phyloP scores from a whole-genome alignment of 2,329 filamentous ascomycete species.

The Pseudopyricularia cyperi region DNA sequence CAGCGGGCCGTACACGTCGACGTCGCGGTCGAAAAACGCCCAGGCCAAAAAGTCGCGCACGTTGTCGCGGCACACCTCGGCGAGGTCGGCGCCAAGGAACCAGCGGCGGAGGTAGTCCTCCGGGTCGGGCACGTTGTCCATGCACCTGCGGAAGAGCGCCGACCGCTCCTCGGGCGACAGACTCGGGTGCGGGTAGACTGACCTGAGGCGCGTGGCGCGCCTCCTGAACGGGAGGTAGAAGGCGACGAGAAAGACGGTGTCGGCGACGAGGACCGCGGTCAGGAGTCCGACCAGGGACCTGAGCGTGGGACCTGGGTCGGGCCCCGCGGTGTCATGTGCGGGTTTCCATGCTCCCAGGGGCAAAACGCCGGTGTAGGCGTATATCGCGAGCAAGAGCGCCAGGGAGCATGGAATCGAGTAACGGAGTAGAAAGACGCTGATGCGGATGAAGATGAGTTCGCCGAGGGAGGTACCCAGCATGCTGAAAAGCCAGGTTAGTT shows the following conservation, averaged over 20 bases:
- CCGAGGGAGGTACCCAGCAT: slow-evolving; percentile 18
- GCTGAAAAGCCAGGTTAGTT: neutral
- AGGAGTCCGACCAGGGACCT: slow-evolving; percentile 5
- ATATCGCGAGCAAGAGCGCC: slow-evolving; percentile 13
- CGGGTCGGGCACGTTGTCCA: slow-evolving; percentile 38
- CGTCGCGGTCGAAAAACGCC: slow-evolving; percentile 45
- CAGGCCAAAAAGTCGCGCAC: slow-evolving; percentile 53
- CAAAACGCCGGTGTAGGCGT: neutral
- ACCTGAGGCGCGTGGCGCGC: slow-evolving; percentile 21
- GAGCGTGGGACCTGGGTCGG: neutral
- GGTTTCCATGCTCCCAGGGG: neutral
- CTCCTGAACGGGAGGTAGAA: slow-evolving; percentile 29
- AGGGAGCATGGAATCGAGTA: slow-evolving; percentile 28
- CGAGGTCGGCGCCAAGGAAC: slow-evolving; percentile 47
- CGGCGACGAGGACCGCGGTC: slow-evolving; percentile 20
- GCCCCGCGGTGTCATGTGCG: slow-evolving; percentile 1
- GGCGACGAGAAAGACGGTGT: slow-evolving; percentile 26
- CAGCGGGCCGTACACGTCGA: slow-evolving; percentile 12
- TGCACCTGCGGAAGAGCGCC: slow-evolving; percentile 42
- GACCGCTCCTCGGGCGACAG: slow-evolving; percentile 33
- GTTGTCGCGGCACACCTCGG: slow-evolving; percentile 54
- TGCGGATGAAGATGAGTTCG: slow-evolving; percentile 31
- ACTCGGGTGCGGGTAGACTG: slow-evolving; percentile 23
- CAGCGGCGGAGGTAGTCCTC: slow-evolving; percentile 47
- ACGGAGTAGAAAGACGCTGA: slow-evolving; percentile 27